Base-by-base conservation (phyloP, 2,329 filamentous ascomycete species). In the Trichophyton benhamiae region DNA sequence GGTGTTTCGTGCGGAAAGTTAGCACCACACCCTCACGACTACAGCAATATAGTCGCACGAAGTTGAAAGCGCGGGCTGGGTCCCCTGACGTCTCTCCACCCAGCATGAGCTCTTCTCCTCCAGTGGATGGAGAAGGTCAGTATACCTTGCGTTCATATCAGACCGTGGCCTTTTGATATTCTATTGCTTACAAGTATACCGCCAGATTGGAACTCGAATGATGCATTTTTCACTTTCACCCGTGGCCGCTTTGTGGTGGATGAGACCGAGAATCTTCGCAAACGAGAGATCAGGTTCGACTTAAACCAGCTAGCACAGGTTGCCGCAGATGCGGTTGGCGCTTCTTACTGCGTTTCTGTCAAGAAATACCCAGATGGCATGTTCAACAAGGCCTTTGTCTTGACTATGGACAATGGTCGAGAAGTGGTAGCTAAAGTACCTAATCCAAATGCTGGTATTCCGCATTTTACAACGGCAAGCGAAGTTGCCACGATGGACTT, bases 361-460 rank as follows among this genome's bases (percentile, higher is more conserved):
- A 67, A 57, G 33, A 73, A 73, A 64, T 70, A 68, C 25, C 55
- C 64, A 3, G 72, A 74, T 64, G 72, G 72, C 0, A 62, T 70
- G 30, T 67, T 68, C 62, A 74, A 70, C 63, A 65, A 74, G 69
- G 72, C 71, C 15, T 74, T 76, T 53, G 60, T 71, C 2, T 63
- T 76, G 63, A 68, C 65, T n/a, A 70, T 70, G 68, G 64, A 69
- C 52, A 69, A 70, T 72, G 63, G 69, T 59, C 64, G 65, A 8
- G 63, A 71, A 59, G 66, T 71, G n/a, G 61, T 71, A 57, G 68
- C 66, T 3, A 68, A 68, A 57, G 62, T 71, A 22, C 69, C 68
- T n/a, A 71, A 70, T 52, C 69, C 68, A 1, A 71, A 70, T 55
- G 68, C 68, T 3, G 68, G 68, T 3, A 64, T 66, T 58, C 48